Evolutionary conservation across 2,329 filamentous ascomycete species (phyloP).

Genomic region (Exserohilum rostratum): DNA sequence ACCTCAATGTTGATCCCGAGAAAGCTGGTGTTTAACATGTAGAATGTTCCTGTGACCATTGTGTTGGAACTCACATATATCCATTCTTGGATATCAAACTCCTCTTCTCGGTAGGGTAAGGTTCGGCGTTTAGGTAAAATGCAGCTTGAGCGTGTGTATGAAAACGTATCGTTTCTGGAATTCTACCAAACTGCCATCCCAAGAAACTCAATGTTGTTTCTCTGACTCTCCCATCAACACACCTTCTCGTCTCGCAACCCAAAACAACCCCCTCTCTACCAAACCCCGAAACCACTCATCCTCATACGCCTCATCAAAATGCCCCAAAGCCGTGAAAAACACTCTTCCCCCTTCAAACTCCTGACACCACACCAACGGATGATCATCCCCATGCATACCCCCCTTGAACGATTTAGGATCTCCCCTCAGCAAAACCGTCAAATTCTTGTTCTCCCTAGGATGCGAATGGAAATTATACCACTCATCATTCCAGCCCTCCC

Average conservation of each 20-base stretch:
- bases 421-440: constrained; percentile 27
- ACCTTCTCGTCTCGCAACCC: constrained; percentile 18
- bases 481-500: constrained; percentile 31
- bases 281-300: constrained; percentile 30
- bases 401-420: constrained; percentile 29
- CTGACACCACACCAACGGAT: constrained; percentile 40
- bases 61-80: background rate
- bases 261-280: constrained; percentile 28
- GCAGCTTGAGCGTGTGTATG: background rate
- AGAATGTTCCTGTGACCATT: background rate
- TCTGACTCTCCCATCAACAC: background rate
- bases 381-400: constrained; percentile 32
- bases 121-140: background rate
- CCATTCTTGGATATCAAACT: background rate
- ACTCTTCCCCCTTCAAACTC: constrained; percentile 36
- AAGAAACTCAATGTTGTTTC: too few relatives aligned
- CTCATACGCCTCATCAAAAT: constrained; percentile 37
- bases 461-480: constrained; percentile 40
- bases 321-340: constrained; percentile 32
- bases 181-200: background rate
- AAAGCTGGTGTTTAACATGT: constrained; percentile 30
- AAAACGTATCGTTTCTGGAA: background rate
- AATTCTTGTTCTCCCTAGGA: constrained; percentile 26
- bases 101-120: background rate
- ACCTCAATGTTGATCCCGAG: constrained; percentile 59